Evolutionary conservation across 768 basidiomycete genomes (phyloP).

Genomic region (Coprinopsis strossmayeri): DNA sequence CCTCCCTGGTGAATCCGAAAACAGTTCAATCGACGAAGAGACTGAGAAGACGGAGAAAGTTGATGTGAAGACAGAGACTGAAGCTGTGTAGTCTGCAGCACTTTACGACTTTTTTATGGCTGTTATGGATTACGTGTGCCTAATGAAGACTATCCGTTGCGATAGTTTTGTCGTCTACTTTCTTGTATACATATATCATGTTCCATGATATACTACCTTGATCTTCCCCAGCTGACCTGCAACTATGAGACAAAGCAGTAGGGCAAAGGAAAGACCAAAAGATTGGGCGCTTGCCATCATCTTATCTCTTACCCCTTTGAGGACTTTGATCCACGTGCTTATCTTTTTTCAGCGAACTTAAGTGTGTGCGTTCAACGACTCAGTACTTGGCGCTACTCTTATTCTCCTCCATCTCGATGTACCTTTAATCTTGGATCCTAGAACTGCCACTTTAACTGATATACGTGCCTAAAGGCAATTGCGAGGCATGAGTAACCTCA

Average conservation of each 20-base stretch:
- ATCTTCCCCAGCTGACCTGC: too few species aligned
- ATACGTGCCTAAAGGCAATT: background rate
- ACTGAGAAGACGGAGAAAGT: slow-evolving; percentile 16
- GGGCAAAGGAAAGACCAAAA: too few species aligned
- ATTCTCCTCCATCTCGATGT: background rate
- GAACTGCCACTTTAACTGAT: background rate
- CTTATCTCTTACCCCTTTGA: slow-evolving; percentile 1
- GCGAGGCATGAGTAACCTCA: slow-evolving; percentile 59
- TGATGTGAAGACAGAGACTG: slow-evolving; percentile 4
- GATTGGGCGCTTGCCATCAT: background rate
- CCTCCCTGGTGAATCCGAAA: slow-evolving; percentile 24
- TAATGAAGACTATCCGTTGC: too few species aligned
- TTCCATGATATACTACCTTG: too few species aligned
- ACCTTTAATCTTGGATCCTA: background rate
- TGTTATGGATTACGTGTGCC: too few species aligned
- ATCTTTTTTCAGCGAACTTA: slow-evolving; percentile 7
- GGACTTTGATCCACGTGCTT: background rate
- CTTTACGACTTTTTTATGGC: background rate
- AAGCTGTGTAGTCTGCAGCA: too few species aligned
- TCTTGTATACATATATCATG: too few species aligned
- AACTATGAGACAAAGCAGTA: too few species aligned
- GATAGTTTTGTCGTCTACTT: too few species aligned
- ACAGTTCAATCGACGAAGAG: slow-evolving; percentile 14
- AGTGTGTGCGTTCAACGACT: too few species aligned
- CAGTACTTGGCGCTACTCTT: too few species aligned